Conservation (phyloP, 148 eudicot species). For the Fagopyrum homotropicum region DNA sequence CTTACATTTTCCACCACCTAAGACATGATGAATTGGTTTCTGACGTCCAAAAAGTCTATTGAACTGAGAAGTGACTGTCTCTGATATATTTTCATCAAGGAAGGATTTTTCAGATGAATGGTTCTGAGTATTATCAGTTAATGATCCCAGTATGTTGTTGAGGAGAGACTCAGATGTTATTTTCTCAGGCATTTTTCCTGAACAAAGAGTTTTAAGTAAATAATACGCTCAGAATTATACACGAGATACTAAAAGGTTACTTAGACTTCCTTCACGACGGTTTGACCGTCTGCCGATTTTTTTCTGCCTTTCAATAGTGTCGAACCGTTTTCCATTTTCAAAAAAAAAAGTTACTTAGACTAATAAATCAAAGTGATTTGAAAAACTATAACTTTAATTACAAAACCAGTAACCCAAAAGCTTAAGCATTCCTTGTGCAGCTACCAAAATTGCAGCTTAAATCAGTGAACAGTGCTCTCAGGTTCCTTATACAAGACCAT, state of each 20-base stretch:
- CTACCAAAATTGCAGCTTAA: no score
- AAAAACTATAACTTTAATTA: no score
- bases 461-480: no score
- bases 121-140: constrained; percentile 41
- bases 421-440: no score
- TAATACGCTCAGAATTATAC: not conserved
- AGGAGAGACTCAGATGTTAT: constrained; percentile 61
- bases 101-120: constrained; percentile 22
- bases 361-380: no score
- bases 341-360: not conserved
- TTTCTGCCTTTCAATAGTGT: no score
- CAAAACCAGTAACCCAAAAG: no score
- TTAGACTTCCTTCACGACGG: no score
- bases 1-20: constrained; percentile 91
- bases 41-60: constrained; percentile 80
- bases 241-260: not conserved
- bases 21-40: constrained; percentile 61
- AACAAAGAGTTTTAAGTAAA: not conserved
- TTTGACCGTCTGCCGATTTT: no score
- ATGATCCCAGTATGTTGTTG: constrained; percentile 53
- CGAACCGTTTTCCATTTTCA: no score
- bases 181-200: constrained; percentile 57
- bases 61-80: constrained; percentile 43
- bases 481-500: no score
- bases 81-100: constrained; percentile 39